phyloP scores from a whole-genome alignment of 129 eudicot species.

The Solidago caesia region DNA sequence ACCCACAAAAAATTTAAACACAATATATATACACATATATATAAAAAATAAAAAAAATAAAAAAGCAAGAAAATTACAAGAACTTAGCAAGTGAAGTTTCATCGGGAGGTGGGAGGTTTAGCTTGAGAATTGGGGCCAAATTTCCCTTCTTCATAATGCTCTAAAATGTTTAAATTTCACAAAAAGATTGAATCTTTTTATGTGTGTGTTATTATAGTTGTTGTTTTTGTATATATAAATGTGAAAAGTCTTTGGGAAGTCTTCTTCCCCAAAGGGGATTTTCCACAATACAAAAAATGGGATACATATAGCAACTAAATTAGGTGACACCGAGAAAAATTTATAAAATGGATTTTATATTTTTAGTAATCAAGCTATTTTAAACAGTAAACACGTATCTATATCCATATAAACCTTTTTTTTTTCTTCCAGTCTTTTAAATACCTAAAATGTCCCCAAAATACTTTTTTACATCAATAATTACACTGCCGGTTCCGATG shows the following conservation, averaged over 20 bases:
- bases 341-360: too few species aligned
- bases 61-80: constrained; percentile 47
- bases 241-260: constrained; percentile 41
- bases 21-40: background rate
- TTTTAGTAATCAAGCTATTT: too few species aligned
- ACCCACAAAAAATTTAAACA: constrained; percentile 7
- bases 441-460: too few species aligned
- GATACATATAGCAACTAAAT: too few species aligned
- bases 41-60: background rate
- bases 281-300: constrained; percentile 23
- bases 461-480: too few species aligned
- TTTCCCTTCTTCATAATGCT: constrained; percentile 67
- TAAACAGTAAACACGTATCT: too few species aligned
- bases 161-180: constrained; percentile 3
- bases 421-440: too few species aligned
- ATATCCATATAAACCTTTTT: too few species aligned
- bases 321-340: too few species aligned
- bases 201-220: constrained; percentile 8
- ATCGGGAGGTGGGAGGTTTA: constrained; percentile 76
- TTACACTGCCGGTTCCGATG: too few species aligned
- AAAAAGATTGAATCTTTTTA: constrained; percentile 11
- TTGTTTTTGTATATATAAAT: constrained; percentile 11
- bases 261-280: constrained; percentile 36
- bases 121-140: constrained; percentile 69
- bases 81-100: constrained; percentile 70